phyloP scores from a whole-genome alignment of 2,329 filamentous ascomycete genomes.

The Chaetoscypha palmicola region DNA sequence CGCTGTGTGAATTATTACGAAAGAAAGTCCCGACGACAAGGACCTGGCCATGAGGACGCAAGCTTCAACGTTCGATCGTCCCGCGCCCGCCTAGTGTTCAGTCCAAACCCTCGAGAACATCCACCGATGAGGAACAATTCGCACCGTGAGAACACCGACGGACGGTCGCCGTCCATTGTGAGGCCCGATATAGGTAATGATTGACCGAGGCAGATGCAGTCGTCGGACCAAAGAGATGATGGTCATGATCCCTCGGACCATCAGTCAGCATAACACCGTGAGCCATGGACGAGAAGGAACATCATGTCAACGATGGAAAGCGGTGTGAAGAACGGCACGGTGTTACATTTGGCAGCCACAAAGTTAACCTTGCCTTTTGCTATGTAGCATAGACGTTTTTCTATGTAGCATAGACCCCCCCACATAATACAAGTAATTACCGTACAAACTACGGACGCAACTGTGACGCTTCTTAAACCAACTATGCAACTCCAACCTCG shows the following conservation, averaged over 20 bases:
- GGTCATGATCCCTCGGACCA: not conserved
- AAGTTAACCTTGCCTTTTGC: too few relatives aligned
- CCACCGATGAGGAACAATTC: not conserved
- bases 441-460: too few relatives aligned
- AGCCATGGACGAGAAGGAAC: not conserved
- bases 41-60: not conserved
- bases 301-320: not conserved
- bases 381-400: too few relatives aligned
- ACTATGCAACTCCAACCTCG: too few relatives aligned
- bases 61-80: slow-evolving; percentile 16
- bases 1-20: not conserved
- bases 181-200: not conserved
- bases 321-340: not conserved
- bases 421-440: not conserved
- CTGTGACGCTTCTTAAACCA: too few relatives aligned
- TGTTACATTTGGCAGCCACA: not conserved
- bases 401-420: too few relatives aligned
- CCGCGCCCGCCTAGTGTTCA: slow-evolving; percentile 6
- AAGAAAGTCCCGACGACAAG: slow-evolving; percentile 7
- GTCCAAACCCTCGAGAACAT: not conserved
- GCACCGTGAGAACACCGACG: not conserved
- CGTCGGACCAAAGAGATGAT: not conserved
- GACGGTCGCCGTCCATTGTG: too few relatives aligned
- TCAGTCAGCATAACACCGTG: not conserved
- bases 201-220: not conserved